These are phyloP conservation scores for Batrachochytrium dendrobatidis DNA, from an alignment of 371 early-diverging fungal species.

Conservation along the genomic window DNA sequence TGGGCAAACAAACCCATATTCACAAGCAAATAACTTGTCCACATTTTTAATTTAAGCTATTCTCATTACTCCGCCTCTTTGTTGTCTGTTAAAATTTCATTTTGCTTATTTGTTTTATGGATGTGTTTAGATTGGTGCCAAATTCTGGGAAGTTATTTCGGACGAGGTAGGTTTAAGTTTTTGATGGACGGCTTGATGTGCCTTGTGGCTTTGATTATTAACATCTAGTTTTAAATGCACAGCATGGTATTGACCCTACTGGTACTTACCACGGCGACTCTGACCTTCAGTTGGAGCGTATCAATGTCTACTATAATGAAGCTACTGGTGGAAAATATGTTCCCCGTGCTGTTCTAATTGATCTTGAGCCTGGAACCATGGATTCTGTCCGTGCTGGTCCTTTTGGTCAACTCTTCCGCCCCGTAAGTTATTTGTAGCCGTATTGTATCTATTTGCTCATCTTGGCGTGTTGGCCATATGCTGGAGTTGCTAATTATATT, in stretches of 20 bases:
- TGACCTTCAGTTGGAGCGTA: slow-evolving; percentile 92
- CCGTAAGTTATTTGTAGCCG: slow-evolving; percentile 30
- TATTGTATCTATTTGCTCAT: background rate
- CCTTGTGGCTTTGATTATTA: background rate
- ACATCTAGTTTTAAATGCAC: no score
- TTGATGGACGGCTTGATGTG: slow-evolving; percentile 1
- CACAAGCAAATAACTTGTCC: no score
- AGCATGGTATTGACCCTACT: slow-evolving; percentile 59
- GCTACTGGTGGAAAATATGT: slow-evolving; percentile 52
- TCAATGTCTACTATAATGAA: slow-evolving; percentile 98
- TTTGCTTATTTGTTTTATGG: background rate
- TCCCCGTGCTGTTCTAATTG: slow-evolving; percentile 96
- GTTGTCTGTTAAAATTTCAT: no score
- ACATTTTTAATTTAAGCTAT: no score
- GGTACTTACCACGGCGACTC: slow-evolving; percentile 66
- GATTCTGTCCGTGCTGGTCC: slow-evolving; percentile 75
- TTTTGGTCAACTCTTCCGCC: slow-evolving; percentile 58
- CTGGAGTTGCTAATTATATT: no score
- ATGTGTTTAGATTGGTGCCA: slow-evolving; percentile 54
- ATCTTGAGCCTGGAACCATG: slow-evolving; percentile 99
- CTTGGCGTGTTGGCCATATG: background rate
- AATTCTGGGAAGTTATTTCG: slow-evolving; percentile 76
- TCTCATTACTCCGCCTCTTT: no score
- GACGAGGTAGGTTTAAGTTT: slow-evolving; percentile 49
- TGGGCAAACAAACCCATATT: no score